Evolutionary conservation across 495 filamentous ascomycete genomes (phyloP).

Genomic region (Penicillium crystallinum): DNA sequence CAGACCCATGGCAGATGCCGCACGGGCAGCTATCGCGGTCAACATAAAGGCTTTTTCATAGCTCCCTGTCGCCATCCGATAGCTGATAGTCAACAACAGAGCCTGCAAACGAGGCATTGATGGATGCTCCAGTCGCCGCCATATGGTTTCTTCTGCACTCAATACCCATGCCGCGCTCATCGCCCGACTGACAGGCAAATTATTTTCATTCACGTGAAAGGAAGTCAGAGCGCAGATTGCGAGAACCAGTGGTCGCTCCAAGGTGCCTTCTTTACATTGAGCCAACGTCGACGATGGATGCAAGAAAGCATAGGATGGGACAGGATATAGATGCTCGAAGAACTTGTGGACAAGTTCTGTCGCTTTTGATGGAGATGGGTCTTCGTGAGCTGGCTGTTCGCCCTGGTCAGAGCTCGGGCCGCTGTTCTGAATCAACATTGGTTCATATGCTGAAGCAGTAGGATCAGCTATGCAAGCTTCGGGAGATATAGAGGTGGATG

Average conservation of each 20-base stretch:
- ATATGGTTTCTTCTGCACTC: slow-evolving; percentile 7
- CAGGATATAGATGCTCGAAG: slow-evolving; percentile 15
- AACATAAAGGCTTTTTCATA: slow-evolving; percentile 19
- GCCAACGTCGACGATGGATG: slow-evolving; percentile 12
- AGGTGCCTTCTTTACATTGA: background rate
- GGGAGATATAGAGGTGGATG: background rate
- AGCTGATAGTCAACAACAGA: slow-evolving; percentile 13
- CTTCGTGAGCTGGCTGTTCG: background rate
- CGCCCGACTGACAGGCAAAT: background rate
- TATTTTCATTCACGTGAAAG: background rate
- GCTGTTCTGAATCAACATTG: background rate
- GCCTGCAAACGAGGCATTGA: slow-evolving; percentile 9
- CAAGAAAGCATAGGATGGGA: slow-evolving; percentile 14
- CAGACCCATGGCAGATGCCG: slow-evolving; percentile 12
- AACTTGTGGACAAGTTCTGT: background rate
- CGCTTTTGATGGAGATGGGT: background rate
- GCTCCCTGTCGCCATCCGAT: slow-evolving; percentile 7
- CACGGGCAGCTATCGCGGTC: slow-evolving; percentile 11
- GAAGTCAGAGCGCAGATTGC: background rate
- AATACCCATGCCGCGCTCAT: background rate
- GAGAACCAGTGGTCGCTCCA: slow-evolving; percentile 6
- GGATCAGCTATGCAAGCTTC: background rate
- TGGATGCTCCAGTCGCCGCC: slow-evolving; percentile 13
- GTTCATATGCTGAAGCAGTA: background rate
- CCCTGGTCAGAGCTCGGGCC: background rate